A percentile compares a stretch with the other conserved stretches of the same genome.
Conservation (phyloP, 495 filamentous ascomycete genomes). For the Hyphodiscus hymeniophilus region DNA sequence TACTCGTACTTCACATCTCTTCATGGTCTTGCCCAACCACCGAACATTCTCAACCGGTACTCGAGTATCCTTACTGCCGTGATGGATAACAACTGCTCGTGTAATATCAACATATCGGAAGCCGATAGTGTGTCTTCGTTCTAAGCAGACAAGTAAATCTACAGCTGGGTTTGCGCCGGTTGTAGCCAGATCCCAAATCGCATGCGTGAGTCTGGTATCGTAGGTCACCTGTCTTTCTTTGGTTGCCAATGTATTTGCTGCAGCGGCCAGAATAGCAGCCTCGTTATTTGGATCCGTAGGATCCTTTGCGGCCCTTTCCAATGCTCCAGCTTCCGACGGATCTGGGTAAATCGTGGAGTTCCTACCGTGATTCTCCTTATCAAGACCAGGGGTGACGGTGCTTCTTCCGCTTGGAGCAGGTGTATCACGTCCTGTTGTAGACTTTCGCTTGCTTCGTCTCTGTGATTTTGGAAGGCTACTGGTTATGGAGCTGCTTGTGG, state of each 20-base stretch:
- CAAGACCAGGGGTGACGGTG: constrained; percentile 20
- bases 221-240: constrained; percentile 72
- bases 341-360: constrained; percentile 21
- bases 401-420: constrained; percentile 25
- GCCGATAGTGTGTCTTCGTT: constrained; percentile 84
- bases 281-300: constrained; percentile 22
- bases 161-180: constrained; percentile 88
- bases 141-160: constrained; percentile 86
- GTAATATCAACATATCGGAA: constrained; percentile 97
- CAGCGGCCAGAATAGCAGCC: constrained; percentile 33
- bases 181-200: constrained; percentile 93
- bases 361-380: constrained; percentile 22
- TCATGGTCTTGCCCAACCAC: constrained; percentile 93
- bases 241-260: constrained; percentile 43
- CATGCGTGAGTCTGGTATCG: constrained; percentile 77
- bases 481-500: constrained; percentile 83
- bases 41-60: constrained; percentile 92
- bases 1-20: constrained; percentile 81
- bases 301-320: constrained; percentile 20
- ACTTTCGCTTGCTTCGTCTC: constrained; percentile 50
- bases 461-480: constrained; percentile 71
- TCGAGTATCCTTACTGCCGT: constrained; percentile 82
- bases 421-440: constrained; percentile 34
- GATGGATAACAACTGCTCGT: constrained; percentile 82
- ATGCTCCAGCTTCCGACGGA: constrained; percentile 16